A percentile compares a stretch with the other conserved stretches of the same genome.
phyloP scores from a whole-genome alignment of 768 basidiomycete species.

The Stropharia rugosoannulata region DNA sequence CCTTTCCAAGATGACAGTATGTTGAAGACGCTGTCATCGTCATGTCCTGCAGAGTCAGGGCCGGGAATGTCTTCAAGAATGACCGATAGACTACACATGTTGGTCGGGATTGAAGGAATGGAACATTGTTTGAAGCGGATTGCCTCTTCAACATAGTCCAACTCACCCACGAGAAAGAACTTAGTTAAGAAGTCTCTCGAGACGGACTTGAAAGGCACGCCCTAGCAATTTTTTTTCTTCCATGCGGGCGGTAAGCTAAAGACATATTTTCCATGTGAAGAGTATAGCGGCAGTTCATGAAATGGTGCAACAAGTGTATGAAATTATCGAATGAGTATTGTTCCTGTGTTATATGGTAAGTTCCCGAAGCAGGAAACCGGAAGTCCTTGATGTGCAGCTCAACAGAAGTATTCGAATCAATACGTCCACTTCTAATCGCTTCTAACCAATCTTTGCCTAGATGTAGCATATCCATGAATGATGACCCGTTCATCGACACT shows the following conservation, averaged over 20 bases:
- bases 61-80: background rate
- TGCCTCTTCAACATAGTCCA: background rate
- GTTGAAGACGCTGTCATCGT: background rate
- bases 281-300: too few species aligned
- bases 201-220: background rate
- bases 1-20: background rate
- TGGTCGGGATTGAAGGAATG: background rate
- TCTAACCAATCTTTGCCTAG: background rate
- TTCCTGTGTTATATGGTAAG: too few species aligned
- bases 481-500: background rate
- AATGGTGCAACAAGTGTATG: too few species aligned
- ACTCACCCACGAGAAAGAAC: background rate
- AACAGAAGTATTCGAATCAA: too few species aligned
- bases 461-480: background rate
- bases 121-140: background rate
- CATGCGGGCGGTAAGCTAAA: background rate
- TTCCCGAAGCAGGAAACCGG: too few species aligned
- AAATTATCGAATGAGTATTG: too few species aligned
- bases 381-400: too few species aligned
- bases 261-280: background rate
- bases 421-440: background rate
- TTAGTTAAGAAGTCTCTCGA: background rate
- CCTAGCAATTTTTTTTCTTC: background rate
- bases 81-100: background rate
- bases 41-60: background rate